These are phyloP conservation scores for Kuraishia floccosa DNA, from an alignment of 805 yeast species.

Conservation along the genomic window DNA sequence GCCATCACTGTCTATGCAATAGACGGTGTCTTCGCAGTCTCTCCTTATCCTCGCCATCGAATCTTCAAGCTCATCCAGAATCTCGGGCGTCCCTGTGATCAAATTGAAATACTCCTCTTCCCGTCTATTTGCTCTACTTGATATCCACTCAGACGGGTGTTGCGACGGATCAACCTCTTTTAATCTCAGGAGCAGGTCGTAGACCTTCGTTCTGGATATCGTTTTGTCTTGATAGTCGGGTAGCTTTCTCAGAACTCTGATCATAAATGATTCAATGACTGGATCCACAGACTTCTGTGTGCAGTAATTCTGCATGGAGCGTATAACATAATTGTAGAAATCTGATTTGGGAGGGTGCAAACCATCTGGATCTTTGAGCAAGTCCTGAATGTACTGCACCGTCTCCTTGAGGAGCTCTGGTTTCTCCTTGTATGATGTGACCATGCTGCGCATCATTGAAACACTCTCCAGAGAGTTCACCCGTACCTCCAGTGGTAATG, in stretches of 20 bases:
- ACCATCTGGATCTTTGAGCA: too few relatives aligned
- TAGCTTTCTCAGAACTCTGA: constrained; percentile 22
- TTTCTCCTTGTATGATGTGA: constrained; percentile 15
- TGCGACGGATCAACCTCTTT: constrained; percentile 15
- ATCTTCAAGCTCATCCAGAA: not conserved
- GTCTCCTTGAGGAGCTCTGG: constrained; percentile 13
- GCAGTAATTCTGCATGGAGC: constrained; percentile 40
- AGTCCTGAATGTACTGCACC: constrained; percentile 9
- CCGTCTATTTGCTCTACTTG: constrained; percentile 29
- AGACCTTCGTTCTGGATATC: constrained; percentile 41
- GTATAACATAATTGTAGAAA: constrained; percentile 24
- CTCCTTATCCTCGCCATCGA: constrained; percentile 14
- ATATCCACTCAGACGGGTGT: constrained; percentile 44
- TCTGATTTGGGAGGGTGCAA: constrained; percentile 10
- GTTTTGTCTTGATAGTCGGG: constrained; percentile 23
- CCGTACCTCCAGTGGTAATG: too few relatives aligned
- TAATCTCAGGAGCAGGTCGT: constrained; percentile 30
- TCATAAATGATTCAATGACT: constrained; percentile 34
- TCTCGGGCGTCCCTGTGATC: not conserved
- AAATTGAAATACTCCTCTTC: constrained; percentile 24
- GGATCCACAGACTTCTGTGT: constrained; percentile 41
- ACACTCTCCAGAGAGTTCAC: constrained; percentile 28
- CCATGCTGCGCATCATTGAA: constrained; percentile 19
- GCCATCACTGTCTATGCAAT: constrained; percentile 69
- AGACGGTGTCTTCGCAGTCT: constrained; percentile 43